Base-by-base conservation (phyloP, 2,329 filamentous ascomycete genomes). In the Zymoseptoria passerinii region DNA sequence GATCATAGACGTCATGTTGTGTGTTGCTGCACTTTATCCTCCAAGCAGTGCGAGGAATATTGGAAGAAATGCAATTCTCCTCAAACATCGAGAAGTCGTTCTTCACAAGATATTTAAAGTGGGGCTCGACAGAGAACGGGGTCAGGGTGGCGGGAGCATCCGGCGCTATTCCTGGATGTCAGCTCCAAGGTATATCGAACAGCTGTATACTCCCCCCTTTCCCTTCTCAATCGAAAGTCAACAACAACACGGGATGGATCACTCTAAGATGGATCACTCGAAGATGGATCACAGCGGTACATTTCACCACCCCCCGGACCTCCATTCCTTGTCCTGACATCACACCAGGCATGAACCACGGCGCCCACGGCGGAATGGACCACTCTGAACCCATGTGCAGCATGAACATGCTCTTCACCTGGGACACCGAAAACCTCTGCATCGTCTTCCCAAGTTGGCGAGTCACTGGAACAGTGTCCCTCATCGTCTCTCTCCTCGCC, bases 391-490 rank as follows among this genome's bases (percentile, higher is more conserved):
- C 71, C 56, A 84, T 85, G 80, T 96, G 92, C 82, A 92, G 80
- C 75, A 96, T 96, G 90, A 96, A 92, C 75, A 66, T 66, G 92
- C 85, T 97, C 66, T 99, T 99, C 79, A 97, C 91, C 61, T 99
- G 92, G 92, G 85, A 91, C 73, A 92, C 92, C 2, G 83, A 81
- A 58, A 88, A 97, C 76, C 89, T 99, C 64, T 99, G 94, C 81
- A 95, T 99, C 75, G 84, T 99, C 74, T 99, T 97, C 80, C 82
- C 81, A 67, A 84, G 86, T 75, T 99, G 94, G 94, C 92, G 89
- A 76, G 77, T 99, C 74, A 85, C 82, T 62, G 85, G 86, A 61
- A 85, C 86, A 2, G 70, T 83, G 55, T 88, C 88, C 35, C 86
- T 99, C 58, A 68, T 96, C 72, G 74, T 91, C 69, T 96, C 92